These are phyloP conservation scores for Pezicula neosporulosa DNA, from an alignment of 2,329 filamentous ascomycete species.

Conservation along the genomic window DNA sequence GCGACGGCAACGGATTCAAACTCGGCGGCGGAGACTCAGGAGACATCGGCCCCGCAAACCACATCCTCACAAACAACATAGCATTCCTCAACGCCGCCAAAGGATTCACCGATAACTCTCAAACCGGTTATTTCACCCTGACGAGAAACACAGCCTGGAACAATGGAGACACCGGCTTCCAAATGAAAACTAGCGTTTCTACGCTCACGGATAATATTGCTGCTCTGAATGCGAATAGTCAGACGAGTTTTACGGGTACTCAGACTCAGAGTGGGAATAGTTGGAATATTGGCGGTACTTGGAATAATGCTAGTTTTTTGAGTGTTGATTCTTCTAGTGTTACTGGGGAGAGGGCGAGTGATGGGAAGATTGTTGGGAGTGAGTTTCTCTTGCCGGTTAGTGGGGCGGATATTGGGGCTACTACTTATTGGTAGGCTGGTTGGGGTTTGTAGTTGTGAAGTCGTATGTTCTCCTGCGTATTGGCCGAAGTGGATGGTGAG, in stretches of 20 bases:
- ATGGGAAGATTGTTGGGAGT: conserved; percentile 37
- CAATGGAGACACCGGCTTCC: conserved; percentile 39
- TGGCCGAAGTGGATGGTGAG: no score
- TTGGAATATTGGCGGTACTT: conserved; percentile 36
- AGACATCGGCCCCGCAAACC: conserved; percentile 35
- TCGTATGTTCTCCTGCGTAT: no score
- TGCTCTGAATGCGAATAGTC: conserved; percentile 27
- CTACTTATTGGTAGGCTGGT: conserved; percentile 23
- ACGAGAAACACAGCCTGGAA: conserved; percentile 43
- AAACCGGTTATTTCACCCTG: conserved; percentile 36
- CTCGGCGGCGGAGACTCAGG: conserved; percentile 33
- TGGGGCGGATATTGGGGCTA: conserved; percentile 36
- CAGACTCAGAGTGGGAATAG: conserved; percentile 35
- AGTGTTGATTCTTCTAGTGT: conserved; percentile 32
- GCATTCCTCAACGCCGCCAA: conserved; percentile 40
- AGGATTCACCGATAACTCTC: conserved; percentile 44
- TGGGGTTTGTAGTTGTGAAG: no score
- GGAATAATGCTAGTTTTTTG: conserved; percentile 35
- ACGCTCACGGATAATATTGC: conserved; percentile 37
- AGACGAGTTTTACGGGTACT: conserved; percentile 22
- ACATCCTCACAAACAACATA: conserved; percentile 41
- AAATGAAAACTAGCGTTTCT: conserved; percentile 30
- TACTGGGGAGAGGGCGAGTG: conserved; percentile 33
- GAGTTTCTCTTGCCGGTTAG: conserved; percentile 37
- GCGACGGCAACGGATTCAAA: conserved; percentile 47